Evolutionary conservation across 805 yeast species (phyloP).

Genomic region (Zygotorulaspora sp.): DNA sequence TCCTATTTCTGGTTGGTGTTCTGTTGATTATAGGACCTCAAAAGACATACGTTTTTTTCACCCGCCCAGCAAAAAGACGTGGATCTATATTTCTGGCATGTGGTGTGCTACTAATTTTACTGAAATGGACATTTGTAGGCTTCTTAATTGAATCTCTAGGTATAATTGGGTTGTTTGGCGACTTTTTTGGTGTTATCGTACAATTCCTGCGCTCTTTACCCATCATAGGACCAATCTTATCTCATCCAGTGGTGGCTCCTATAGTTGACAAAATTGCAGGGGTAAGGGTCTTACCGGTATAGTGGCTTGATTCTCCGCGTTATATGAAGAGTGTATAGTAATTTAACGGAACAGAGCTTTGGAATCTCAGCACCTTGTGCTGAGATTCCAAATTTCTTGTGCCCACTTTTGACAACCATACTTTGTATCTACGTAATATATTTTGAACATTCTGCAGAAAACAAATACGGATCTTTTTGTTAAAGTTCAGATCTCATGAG

Average conservation of each 20-base stretch:
- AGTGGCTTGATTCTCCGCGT: slow-evolving; percentile 7
- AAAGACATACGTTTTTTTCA: slow-evolving; percentile 75
- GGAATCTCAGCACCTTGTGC: too few relatives aligned
- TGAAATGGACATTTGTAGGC: slow-evolving; percentile 77
- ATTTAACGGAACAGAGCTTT: too few relatives aligned
- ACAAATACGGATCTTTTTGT: too few relatives aligned
- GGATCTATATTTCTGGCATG: slow-evolving; percentile 75
- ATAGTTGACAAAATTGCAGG: slow-evolving; percentile 60
- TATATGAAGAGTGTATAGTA: too few relatives aligned
- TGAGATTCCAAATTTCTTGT: too few relatives aligned
- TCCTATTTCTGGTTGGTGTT: slow-evolving; percentile 73
- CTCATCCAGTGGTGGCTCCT: slow-evolving; percentile 82
- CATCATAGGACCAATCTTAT: slow-evolving; percentile 75
- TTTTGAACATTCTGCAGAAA: too few relatives aligned
- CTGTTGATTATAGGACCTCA: slow-evolving; percentile 82
- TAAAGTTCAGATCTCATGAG: too few relatives aligned
- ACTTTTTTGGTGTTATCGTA: slow-evolving; percentile 84
- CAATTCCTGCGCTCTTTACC: slow-evolving; percentile 87
- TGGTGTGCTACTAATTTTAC: slow-evolving; percentile 72
- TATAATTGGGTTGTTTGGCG: slow-evolving; percentile 86
- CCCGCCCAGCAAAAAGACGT: slow-evolving; percentile 79
- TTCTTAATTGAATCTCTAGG: slow-evolving; percentile 83
- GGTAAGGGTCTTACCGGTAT: slow-evolving; percentile 62
- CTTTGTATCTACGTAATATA: too few relatives aligned
- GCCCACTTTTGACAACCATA: too few relatives aligned